Conservation (phyloP, 768 basidiomycete genomes). For the Cantharellus anzutake region DNA sequence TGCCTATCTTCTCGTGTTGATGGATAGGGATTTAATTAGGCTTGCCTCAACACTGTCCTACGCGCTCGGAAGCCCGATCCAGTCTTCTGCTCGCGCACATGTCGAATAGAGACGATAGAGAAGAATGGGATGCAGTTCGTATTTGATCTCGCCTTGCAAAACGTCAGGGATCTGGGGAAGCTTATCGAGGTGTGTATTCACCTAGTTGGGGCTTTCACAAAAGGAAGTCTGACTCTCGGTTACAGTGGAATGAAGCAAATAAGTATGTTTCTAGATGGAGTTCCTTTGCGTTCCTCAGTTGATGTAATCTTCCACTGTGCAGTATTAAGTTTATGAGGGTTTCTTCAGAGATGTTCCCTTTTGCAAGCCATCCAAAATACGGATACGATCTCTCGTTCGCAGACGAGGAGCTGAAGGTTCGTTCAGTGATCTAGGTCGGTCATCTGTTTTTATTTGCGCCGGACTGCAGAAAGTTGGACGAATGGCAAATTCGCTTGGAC, state of each 20-base stretch:
- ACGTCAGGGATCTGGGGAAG: slow-evolving; percentile 46
- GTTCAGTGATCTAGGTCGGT: background rate
- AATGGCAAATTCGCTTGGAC: slow-evolving; percentile 48
- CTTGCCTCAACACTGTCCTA: slow-evolving; percentile 72
- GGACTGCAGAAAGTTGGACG: slow-evolving; percentile 30
- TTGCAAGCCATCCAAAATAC: slow-evolving; percentile 60
- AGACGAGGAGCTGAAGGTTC: slow-evolving; percentile 28
- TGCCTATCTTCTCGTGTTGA: background rate
- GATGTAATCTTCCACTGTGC: slow-evolving; percentile 10
- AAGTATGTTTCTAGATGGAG: slow-evolving; percentile 20
- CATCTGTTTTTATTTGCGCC: background rate
- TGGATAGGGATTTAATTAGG: slow-evolving; percentile 33
- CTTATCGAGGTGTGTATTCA: slow-evolving; percentile 35
- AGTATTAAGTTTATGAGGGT: slow-evolving; percentile 74
- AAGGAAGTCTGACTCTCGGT: background rate
- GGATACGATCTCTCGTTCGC: slow-evolving; percentile 75
- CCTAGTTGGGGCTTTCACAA: background rate
- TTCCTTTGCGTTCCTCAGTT: background rate
- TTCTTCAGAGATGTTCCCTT: slow-evolving; percentile 88
- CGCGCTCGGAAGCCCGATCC: slow-evolving; percentile 46
- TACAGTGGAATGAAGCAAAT: slow-evolving; percentile 72
- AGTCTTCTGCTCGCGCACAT: slow-evolving; percentile 49
- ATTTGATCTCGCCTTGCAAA: slow-evolving; percentile 64
- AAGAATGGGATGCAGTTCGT: slow-evolving; percentile 67
- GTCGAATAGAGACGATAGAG: slow-evolving; percentile 53